Conservation (phyloP, 2,329 filamentous ascomycete species). For the Chrysosporium queenslandicum region DNA sequence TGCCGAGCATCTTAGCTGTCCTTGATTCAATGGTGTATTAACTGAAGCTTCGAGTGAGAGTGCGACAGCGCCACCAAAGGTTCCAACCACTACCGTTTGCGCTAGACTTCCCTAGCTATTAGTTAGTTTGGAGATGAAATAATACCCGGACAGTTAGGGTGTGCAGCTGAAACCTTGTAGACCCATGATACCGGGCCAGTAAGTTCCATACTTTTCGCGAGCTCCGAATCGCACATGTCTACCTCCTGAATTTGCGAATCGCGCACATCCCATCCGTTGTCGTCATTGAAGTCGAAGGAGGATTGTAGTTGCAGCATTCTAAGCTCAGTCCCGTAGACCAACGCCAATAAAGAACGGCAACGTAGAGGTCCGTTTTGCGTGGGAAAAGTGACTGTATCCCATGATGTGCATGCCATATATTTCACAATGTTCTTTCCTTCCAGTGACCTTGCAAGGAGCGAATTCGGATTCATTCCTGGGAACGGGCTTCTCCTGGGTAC, state of each 20-base stretch:
- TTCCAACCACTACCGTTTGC: conserved; percentile 2
- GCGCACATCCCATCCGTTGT: background rate
- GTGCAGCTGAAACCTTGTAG: background rate
- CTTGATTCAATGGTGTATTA: background rate
- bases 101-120: background rate
- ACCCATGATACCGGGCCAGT: conserved; percentile 11
- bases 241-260: background rate
- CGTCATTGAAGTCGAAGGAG: background rate
- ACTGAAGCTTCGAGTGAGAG: background rate
- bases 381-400: conserved; percentile 17
- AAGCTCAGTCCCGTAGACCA: conserved; percentile 24
- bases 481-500: conserved; percentile 12
- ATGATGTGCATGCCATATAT: conserved; percentile 28
- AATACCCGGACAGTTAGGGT: no score
- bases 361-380: background rate
- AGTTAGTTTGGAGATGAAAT: background rate
- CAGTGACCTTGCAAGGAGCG: conserved; percentile 26
- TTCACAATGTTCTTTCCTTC: conserved; percentile 21
- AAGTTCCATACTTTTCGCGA: background rate
- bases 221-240: background rate
- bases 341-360: conserved; percentile 18
- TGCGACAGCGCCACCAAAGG: conserved; percentile 2
- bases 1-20: background rate
- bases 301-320: conserved; percentile 11
- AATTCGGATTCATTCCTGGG: conserved; percentile 20